Evolutionary conservation across 2,329 filamentous ascomycete species (phyloP).

Genomic region (Pseudocercospora fijiensis): DNA sequence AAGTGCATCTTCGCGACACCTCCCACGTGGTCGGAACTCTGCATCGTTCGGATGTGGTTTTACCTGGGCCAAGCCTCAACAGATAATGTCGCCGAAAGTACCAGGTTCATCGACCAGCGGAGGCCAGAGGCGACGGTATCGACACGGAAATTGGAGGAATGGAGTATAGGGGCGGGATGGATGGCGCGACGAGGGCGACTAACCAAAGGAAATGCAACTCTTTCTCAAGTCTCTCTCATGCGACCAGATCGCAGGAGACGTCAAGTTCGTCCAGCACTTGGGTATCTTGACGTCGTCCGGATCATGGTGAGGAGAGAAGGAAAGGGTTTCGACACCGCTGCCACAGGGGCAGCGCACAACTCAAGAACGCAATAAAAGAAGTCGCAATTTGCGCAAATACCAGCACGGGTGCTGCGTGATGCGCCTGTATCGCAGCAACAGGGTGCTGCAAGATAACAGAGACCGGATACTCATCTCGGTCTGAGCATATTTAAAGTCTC

Average conservation of each 20-base stretch:
- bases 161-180: slow-evolving; percentile 47
- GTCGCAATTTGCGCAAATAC: slow-evolving; percentile 38
- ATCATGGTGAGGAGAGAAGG: slow-evolving; percentile 24
- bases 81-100: slow-evolving; percentile 32
- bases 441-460: slow-evolving; percentile 21
- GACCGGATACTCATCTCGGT: slow-evolving; percentile 29
- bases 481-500: slow-evolving; percentile 41
- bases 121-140: slow-evolving; percentile 40
- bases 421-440: slow-evolving; percentile 39
- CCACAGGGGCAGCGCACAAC: slow-evolving; percentile 39
- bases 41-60: slow-evolving; percentile 19
- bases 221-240: slow-evolving; percentile 27
- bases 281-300: slow-evolving; percentile 25
- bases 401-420: slow-evolving; percentile 41
- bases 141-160: slow-evolving; percentile 39
- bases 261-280: slow-evolving; percentile 26
- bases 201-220: slow-evolving; percentile 36
- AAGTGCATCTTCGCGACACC: slow-evolving; percentile 35
- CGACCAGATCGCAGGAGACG: slow-evolving; percentile 24
- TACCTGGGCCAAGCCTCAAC: slow-evolving; percentile 36
- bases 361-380: slow-evolving; percentile 37
- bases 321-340: slow-evolving; percentile 30
- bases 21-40: slow-evolving; percentile 30
- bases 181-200: slow-evolving; percentile 38
- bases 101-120: slow-evolving; percentile 27